Conservation (phyloP, 768 basidiomycete genomes). For the Boletus sensibilis region DNA sequence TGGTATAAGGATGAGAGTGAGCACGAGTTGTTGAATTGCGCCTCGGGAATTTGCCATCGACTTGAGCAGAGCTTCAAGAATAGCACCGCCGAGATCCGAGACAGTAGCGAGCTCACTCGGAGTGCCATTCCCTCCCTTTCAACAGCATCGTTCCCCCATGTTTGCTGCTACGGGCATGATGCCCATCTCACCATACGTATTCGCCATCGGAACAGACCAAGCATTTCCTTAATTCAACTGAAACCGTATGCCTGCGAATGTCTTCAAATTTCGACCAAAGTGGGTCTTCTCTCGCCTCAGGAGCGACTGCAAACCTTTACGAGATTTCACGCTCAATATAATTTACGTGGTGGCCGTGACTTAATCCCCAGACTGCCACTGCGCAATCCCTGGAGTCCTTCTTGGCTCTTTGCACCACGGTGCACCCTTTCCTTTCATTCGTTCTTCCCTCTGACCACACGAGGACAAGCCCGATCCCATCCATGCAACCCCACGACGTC, state of each 20-base stretch:
- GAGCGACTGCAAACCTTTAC: background rate
- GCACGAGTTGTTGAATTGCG: background rate
- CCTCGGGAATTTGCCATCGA: background rate
- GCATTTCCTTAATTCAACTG: background rate
- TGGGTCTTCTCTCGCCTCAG: background rate
- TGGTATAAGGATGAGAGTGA: background rate
- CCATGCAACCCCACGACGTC: background rate
- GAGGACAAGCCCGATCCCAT: background rate
- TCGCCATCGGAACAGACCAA: background rate
- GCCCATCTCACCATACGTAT: background rate
- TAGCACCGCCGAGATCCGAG: no score
- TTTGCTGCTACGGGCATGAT: background rate
- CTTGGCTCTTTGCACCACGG: no score
- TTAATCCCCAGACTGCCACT: no score
- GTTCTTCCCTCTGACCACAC: no score
- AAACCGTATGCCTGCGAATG: background rate
- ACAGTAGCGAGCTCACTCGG: no score
- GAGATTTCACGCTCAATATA: background rate
- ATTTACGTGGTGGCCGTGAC: background rate
- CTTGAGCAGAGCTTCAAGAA: background rate
- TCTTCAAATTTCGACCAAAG: background rate
- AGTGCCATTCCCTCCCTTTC: no score
- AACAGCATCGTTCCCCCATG: no score
- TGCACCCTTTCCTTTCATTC: no score
- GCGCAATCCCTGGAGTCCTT: no score